Evolutionary conservation across 192 early-diverging fungal genomes (phyloP), one percentile per base, ranked within the genome.

Genomic region (Entophlyctis luteolus): DNA sequence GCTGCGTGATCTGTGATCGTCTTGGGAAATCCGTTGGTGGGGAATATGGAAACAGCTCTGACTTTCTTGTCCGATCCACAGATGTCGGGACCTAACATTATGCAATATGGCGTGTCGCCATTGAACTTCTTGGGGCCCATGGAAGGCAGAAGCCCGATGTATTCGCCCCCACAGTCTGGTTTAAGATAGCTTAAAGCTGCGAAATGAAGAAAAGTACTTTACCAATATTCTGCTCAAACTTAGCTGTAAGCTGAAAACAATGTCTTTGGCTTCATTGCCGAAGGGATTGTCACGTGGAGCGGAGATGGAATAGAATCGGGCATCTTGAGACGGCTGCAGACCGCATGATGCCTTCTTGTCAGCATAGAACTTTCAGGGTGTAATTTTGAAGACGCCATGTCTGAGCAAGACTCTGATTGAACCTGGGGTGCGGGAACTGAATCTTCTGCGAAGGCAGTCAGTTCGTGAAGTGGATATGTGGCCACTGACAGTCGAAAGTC

Each of bases 201-300:
- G 29, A 6, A 22, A 63, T 23, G 18, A 4, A 5, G 33, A 50
- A 18, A 28, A 49, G 28, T 8, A 5, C 0, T 68, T 8, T 66
- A 68, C 55, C 59, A 70, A 93, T 89, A 63, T 78, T 77, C 55
- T 90, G 87, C 78, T 97, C 95, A 71, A 91, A 91, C 84, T 94
- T 95, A 59, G 91, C 90, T 33, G 90, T 86, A 73, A 89, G 95
- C 80, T 98, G 95, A 27, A 94, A 22, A 98, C 83, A 65, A 91
- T 79, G 72, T 87, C 81, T 72, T 93, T 93, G 73, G 86, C 88
- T 71, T 87, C 86, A 81, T 89, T 92, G 77, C 89, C 85, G 70
- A 91, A 88, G 57, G 78, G 70, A 52, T 88, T 77, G 57, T 87
- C 79, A 62, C 93, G 77, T 59, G 87, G 83, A 29, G 90, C 82